Percentiles rank a stretch among this genome's conserved stretches.
phyloP scores from a whole-genome alignment of 176 grass and related monocot species.

The Cymbopogon citratus region DNA sequence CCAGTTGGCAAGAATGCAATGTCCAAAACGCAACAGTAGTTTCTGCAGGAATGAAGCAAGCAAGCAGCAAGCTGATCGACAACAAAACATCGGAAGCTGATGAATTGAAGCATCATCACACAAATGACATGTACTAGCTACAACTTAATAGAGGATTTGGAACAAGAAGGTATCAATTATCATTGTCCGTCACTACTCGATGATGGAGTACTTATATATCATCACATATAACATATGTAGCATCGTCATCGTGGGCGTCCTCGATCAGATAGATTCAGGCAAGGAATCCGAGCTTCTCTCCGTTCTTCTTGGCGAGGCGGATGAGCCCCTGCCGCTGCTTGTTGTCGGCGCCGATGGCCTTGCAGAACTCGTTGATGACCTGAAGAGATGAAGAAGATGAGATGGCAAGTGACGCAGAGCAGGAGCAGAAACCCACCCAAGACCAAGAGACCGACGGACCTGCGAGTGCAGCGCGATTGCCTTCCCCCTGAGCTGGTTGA shows the following conservation, averaged over 20 bases:
- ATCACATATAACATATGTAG: neutral
- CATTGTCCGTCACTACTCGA: neutral
- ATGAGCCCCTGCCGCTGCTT: conserved; percentile 97
- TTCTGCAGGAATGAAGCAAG: neutral
- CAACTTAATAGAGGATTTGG: neutral
- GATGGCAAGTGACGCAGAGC: neutral
- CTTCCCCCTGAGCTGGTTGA: conserved; percentile 97
- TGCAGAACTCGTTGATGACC: conserved; percentile 98
- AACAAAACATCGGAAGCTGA: neutral
- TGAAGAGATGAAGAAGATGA: neutral
- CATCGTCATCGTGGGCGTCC: neutral
- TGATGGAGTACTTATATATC: neutral
- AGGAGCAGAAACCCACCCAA: neutral
- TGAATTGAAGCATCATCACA: neutral
- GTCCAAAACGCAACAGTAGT: neutral
- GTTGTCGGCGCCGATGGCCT: conserved; percentile 78
- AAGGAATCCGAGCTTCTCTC: conserved; percentile 95
- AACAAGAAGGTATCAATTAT: neutral
- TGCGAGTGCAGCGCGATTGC: conserved; percentile 95
- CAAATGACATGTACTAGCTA: neutral
- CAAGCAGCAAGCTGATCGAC: neutral
- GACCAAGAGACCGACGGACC: conserved; percentile 3
- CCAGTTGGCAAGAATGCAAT: neutral
- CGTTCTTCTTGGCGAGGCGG: conserved; percentile 93
- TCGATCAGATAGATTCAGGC: conserved; percentile 35